Evolutionary conservation across 345 rosid species (phyloP), one percentile per base, ranked within the genome.

Genomic region (Citrus sp.): DNA sequence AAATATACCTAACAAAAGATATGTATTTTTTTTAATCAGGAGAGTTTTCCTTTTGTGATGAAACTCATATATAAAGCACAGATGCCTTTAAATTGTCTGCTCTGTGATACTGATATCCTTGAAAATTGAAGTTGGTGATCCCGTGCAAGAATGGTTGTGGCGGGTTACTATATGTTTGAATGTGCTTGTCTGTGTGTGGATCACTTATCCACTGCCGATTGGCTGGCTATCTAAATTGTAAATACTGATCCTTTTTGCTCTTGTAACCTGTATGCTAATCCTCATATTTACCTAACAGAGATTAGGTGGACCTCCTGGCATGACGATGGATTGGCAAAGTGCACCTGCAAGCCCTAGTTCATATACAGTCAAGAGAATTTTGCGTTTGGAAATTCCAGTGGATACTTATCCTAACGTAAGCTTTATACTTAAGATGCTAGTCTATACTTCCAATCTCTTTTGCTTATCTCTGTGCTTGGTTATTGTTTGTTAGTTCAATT

Each of bases 291-390:
- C 21, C 38, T 79, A 28, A 81, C 90, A 96, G 99, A 90, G 98
- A 88, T 73, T 92, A 78, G 85, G 93, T 79, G 94, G 97, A 68
- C 92, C 89, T 46, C 92, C 89, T 78, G 99, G 99, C 78, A 94
- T 96, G 98, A 90, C 95, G 35, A 96, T 96, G 98, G 99, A 96
- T 82, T 96, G 99, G 99, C 98, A 96, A 89, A 90, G 98, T 73
- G 97, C 92, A 14, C 95, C 97, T 77, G 91, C 99, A 70, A 96
- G 99, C 81, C 98, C 98, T 77, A 92, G 98, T 79, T 87, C 98
- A 35, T 96, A 82, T 85, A 90, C 98, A 10, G 92, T 96, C 80
- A 94, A 94, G 89, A 94, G 98, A 86, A 92, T 94, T 80, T 81
- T 96, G 90, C 98, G 98, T 68, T 87, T 96, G 90, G 99, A 96